Evolutionary conservation across 225 moss, liverwort and hornwort genomes (phyloP), one percentile per base, ranked within the genome.

Genomic region (Ulota crispa): DNA sequence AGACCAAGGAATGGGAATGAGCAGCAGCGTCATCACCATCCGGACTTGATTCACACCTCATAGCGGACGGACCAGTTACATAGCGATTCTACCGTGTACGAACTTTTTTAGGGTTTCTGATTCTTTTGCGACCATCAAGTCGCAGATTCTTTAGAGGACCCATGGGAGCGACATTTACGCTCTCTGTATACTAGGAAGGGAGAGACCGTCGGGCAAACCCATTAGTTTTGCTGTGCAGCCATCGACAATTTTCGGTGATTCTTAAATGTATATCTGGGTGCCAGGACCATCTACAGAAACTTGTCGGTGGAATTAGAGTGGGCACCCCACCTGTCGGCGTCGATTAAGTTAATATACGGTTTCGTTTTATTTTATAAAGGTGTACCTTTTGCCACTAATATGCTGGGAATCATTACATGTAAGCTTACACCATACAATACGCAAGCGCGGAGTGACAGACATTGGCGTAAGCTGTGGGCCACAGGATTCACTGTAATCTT

Each of bases 1-100:
- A 75, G 9, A n/a, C 5, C 41, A 24, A 32, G 82, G 73, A 2
- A 18, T 71, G 45, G 53, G 47, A n/a, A 21, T 67, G 10, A 78
- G 73, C n/a, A 64, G 70, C 62, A 55, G 43, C 10, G 64, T 86
- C 31, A 80, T 86, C 52, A 76, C 24, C 57, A 65, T 83, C 36
- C 64, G 24, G 6, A 20, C 9, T 13, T 78, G 37, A 53, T 16
- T 64, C 0, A 10, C 47, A 61, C 24, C 52, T 19, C 3, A 0
- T 23, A 21, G 23, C 21, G 0, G 3, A 21, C 9, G 3, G 2
- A 23, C 23, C 9, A 9, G 8, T 9, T 26, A n/a, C n/a, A n/a
- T n/a, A 12, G 26, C 26, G 4, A 59, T 59, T 59, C 59, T 55
- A 21, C 9, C 3, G 26, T 26, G 24, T 11, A 59, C 11, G 12